phyloP scores from a whole-genome alignment of 768 basidiomycete species.

The Suillus subalutaceus region DNA sequence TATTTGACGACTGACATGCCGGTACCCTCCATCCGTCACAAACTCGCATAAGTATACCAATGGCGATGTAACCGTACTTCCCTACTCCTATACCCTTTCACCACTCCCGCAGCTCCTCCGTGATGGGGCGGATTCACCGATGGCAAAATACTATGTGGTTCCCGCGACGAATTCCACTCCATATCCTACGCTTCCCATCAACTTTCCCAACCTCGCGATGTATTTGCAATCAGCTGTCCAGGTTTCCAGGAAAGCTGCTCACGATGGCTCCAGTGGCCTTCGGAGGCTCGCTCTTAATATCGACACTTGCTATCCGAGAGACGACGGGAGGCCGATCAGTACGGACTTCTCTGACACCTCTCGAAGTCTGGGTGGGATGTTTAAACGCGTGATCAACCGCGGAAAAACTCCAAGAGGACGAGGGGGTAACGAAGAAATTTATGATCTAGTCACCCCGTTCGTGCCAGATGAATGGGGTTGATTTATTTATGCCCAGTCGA shows the following conservation, averaged over 20 bases:
- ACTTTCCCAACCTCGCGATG: slow-evolving; percentile 73
- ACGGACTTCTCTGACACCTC: slow-evolving; percentile 41
- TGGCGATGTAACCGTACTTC: slow-evolving; percentile 65
- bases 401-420: slow-evolving; percentile 48
- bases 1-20: slow-evolving; percentile 80
- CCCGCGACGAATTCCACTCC: slow-evolving; percentile 62
- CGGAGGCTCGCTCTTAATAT: slow-evolving; percentile 73
- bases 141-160: slow-evolving; percentile 74
- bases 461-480: slow-evolving; percentile 75
- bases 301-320: slow-evolving; percentile 63
- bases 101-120: slow-evolving; percentile 62
- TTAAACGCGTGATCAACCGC: slow-evolving; percentile 64
- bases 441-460: slow-evolving; percentile 83
- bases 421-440: slow-evolving; percentile 75
- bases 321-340: slow-evolving; percentile 26
- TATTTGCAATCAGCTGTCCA: slow-evolving; percentile 75
- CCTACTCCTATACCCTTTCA: slow-evolving; percentile 71
- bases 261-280: slow-evolving; percentile 62
- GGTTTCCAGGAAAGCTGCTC: slow-evolving; percentile 61
- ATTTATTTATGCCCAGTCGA: slow-evolving; percentile 9
- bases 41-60: slow-evolving; percentile 52
- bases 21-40: slow-evolving; percentile 50
- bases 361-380: slow-evolving; percentile 49
- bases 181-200: slow-evolving; percentile 72
- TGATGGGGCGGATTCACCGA: slow-evolving; percentile 60